phyloP scores from a whole-genome alignment of 306 rosid genomes.

The Vigna radiata region DNA sequence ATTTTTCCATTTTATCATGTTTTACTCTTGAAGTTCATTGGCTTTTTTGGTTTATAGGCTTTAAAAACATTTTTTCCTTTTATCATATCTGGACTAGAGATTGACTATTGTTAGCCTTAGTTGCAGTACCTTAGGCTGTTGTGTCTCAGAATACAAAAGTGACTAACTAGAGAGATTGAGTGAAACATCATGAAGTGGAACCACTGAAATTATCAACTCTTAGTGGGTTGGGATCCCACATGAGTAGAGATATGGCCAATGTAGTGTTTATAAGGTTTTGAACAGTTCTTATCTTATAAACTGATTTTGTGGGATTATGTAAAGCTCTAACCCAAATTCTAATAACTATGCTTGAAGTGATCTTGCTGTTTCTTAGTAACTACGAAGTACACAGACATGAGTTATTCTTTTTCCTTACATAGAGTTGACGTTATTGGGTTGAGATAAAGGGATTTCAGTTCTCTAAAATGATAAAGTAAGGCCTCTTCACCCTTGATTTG shows the following conservation, averaged over 20 bases:
- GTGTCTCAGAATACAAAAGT: neutral
- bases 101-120: neutral
- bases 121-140: neutral
- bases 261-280: neutral
- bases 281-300: neutral
- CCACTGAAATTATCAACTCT: neutral
- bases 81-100: slow-evolving; percentile 13
- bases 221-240: neutral
- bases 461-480: neutral
- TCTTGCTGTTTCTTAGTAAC: slow-evolving; percentile 15
- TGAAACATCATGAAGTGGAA: neutral
- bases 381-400: slow-evolving; percentile 19
- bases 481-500: neutral
- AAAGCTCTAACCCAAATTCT: neutral
- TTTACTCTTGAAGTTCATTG: slow-evolving; percentile 37
- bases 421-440: slow-evolving; percentile 7
- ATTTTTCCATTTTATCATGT: slow-evolving; percentile 27
- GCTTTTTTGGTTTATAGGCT: slow-evolving; percentile 25
- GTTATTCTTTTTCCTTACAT: slow-evolving; percentile 12
- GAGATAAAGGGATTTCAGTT: neutral
- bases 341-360: slow-evolving; percentile 14
- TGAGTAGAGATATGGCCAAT: too few species aligned
- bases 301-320: neutral
- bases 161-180: neutral
- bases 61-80: slow-evolving; percentile 11